Conservation (phyloP, 345 rosid genomes). For the Eucalyptus fibrosa region DNA sequence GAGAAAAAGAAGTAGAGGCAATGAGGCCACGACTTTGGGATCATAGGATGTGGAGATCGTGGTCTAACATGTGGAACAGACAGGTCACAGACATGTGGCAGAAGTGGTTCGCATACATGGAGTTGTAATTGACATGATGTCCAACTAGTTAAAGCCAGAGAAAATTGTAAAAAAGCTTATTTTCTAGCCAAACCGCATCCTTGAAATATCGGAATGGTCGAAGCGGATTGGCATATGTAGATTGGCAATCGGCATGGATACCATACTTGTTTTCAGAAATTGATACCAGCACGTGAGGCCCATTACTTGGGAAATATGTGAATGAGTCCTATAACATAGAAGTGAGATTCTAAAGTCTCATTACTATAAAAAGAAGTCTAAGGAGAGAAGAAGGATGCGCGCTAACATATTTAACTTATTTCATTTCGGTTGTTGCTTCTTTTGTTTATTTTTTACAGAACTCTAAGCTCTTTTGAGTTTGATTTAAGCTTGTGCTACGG, state of each 20-base stretch:
- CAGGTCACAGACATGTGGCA: neutral
- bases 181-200: neutral
- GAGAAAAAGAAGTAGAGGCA: neutral
- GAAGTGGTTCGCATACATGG: neutral
- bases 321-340: neutral
- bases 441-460: no score
- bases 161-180: neutral
- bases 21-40: neutral
- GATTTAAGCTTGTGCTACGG: no score
- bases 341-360: neutral
- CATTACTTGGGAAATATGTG: neutral
- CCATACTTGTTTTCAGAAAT: neutral
- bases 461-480: no score
- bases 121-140: neutral
- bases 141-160: neutral
- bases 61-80: neutral
- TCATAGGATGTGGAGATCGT: neutral
- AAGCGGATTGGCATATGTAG: neutral
- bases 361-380: no score
- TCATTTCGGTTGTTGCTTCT: no score
- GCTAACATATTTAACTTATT: no score
- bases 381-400: no score
- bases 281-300: neutral
- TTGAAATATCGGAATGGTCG: neutral
- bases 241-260: neutral